Evolutionary conservation across 1,139 yeast genomes (phyloP).

Genomic region (Yueomyces sp.): DNA sequence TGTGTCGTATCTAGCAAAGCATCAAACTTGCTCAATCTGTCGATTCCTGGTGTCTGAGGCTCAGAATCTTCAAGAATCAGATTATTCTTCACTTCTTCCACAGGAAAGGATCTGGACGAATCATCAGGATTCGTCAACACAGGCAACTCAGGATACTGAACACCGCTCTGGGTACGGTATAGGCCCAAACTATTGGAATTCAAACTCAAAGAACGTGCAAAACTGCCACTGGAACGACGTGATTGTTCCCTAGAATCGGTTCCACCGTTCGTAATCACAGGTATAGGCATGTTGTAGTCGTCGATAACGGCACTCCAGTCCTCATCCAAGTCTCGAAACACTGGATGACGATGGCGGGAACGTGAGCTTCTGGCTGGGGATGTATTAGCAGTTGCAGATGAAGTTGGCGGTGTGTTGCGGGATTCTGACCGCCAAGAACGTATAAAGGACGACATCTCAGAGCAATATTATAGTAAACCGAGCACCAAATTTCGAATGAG

Average conservation of each 20-base stretch:
- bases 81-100: too few species aligned
- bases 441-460: too few species aligned
- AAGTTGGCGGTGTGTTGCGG: too few species aligned
- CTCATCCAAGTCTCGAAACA: slow-evolving; percentile 60
- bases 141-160: slow-evolving; percentile 23
- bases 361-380: slow-evolving; percentile 1
- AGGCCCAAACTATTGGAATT: neutral
- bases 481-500: too few species aligned
- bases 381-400: too few species aligned
- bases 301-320: slow-evolving; percentile 89
- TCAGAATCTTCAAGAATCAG: neutral
- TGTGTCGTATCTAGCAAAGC: slow-evolving; percentile 43
- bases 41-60: slow-evolving; percentile 30
- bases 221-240: neutral
- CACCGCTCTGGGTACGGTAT: neutral
- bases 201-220: neutral
- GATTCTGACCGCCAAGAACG: too few species aligned
- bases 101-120: neutral
- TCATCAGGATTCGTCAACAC: slow-evolving; percentile 7
- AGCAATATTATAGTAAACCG: too few species aligned
- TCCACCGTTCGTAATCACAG: slow-evolving; percentile 30
- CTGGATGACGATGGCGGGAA: slow-evolving; percentile 15
- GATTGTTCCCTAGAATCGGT: slow-evolving; percentile 2
- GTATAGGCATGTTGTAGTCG: slow-evolving; percentile 25
- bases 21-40: slow-evolving; percentile 57